Conservation (phyloP, 2,329 filamentous ascomycete genomes). For the Xylaria multiplex region DNA sequence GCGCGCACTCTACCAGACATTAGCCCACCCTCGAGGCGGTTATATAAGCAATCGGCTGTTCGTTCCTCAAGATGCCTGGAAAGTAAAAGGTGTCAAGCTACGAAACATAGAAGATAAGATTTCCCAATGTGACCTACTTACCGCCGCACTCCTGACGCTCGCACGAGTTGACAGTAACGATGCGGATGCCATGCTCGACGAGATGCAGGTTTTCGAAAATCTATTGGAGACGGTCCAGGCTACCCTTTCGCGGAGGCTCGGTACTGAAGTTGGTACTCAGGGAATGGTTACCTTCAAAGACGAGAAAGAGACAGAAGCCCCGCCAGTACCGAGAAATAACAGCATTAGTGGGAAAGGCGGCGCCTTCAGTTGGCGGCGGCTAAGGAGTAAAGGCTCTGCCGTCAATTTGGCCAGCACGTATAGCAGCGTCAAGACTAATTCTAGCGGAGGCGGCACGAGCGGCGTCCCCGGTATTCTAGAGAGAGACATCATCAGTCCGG, state of each 20-base stretch:
- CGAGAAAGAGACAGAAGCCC: conserved; percentile 54
- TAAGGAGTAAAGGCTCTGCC: conserved; percentile 88
- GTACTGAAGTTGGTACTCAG: conserved; percentile 90
- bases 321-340: conserved; percentile 61
- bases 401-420: conserved; percentile 66
- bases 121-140: conserved; percentile 88
- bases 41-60: conserved; percentile 94
- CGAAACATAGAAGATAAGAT: conserved; percentile 94
- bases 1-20: conserved; percentile 90
- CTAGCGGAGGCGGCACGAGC: conserved; percentile 44
- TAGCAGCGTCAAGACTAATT: conserved; percentile 56
- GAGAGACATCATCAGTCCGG: conserved; percentile 65
- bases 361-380: conserved; percentile 86
- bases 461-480: conserved; percentile 48
- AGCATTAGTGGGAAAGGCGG: conserved; percentile 79
- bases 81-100: conserved; percentile 91
- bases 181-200: conserved; percentile 89
- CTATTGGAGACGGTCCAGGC: conserved; percentile 87
- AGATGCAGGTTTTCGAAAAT: conserved; percentile 89
- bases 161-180: conserved; percentile 87
- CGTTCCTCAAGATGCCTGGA: conserved; percentile 91
- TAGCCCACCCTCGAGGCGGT: conserved; percentile 89
- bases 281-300: conserved; percentile 57
- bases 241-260: conserved; percentile 81
- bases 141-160: conserved; percentile 85